A percentile compares a stretch with the other conserved stretches of the same genome.
These are phyloP conservation scores for Microbotryomycetes sp. DNA, from an alignment of 1,284 basidiomycete genomes.

Conservation along the genomic window DNA sequence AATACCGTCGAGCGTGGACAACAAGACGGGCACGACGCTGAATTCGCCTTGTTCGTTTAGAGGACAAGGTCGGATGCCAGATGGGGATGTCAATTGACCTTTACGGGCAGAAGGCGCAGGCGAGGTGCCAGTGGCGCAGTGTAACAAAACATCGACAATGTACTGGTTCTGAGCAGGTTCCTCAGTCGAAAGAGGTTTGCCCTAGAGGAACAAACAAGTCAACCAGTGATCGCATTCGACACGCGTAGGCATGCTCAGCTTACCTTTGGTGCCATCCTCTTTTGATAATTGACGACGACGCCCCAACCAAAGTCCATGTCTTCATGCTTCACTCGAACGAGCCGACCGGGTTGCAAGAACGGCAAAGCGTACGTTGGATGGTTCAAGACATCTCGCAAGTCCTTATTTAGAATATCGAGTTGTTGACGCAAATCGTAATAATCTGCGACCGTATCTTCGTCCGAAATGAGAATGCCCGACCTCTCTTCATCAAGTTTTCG, in stretches of 20 bases:
- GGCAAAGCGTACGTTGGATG: constrained; percentile 90
- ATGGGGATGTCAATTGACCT: constrained; percentile 38
- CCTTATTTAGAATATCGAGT: constrained; percentile 73
- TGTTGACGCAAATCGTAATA: constrained; percentile 90
- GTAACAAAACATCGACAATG: constrained; percentile 85
- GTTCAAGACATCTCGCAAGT: constrained; percentile 85
- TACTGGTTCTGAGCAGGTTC: constrained; percentile 86
- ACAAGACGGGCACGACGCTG: constrained; percentile 77
- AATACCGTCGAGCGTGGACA: constrained; percentile 79
- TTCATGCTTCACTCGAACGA: constrained; percentile 80
- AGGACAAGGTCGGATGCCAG: constrained; percentile 59
- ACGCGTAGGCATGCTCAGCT: constrained; percentile 20
- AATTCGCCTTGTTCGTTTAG: constrained; percentile 63
- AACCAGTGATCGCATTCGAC: neutral
- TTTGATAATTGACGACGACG: constrained; percentile 83
- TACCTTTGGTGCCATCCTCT: constrained; percentile 48
- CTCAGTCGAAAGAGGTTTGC: constrained; percentile 47
- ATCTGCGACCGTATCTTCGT: constrained; percentile 75
- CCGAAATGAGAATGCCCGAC: constrained; percentile 62
- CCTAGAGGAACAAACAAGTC: neutral
- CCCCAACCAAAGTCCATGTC: constrained; percentile 95
- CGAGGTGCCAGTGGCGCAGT: constrained; percentile 61
- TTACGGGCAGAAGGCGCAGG: constrained; percentile 52
- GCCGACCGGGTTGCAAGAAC: constrained; percentile 84
- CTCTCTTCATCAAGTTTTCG: constrained; percentile 63